A percentile compares a stretch with the other conserved stretches of the same genome.
phyloP scores from a whole-genome alignment of 2,329 filamentous ascomycete genomes.

The Fusarium sp. region DNA sequence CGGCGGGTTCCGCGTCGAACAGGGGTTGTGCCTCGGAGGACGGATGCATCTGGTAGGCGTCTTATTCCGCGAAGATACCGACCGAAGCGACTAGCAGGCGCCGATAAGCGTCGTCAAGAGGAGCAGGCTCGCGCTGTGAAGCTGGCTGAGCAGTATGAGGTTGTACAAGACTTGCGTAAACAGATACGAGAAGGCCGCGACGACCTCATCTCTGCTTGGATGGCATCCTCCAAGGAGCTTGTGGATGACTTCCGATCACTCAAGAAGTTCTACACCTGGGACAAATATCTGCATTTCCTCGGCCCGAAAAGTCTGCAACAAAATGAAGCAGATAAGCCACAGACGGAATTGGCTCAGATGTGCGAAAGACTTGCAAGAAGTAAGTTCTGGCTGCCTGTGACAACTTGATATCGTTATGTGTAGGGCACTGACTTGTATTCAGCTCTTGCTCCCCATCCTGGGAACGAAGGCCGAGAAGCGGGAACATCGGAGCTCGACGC shows the following conservation, averaged over 20 bases:
- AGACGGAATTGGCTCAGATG: slow-evolving; percentile 64
- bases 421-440: slow-evolving; percentile 24
- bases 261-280: slow-evolving; percentile 75
- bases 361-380: slow-evolving; percentile 67
- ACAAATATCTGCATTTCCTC: slow-evolving; percentile 71
- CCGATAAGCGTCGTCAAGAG: slow-evolving; percentile 58
- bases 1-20: slow-evolving; percentile 26
- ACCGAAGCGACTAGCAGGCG: slow-evolving; percentile 59
- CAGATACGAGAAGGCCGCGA: slow-evolving; percentile 56
- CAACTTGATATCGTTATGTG: not conserved
- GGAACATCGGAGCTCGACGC: slow-evolving; percentile 52
- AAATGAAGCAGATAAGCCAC: slow-evolving; percentile 44
- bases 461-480: slow-evolving; percentile 37
- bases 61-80: slow-evolving; percentile 56
- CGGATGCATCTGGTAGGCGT: slow-evolving; percentile 29
- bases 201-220: slow-evolving; percentile 64
- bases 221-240: slow-evolving; percentile 68
- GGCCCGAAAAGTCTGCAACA: slow-evolving; percentile 50
- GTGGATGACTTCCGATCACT: slow-evolving; percentile 73
- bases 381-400: slow-evolving; percentile 48
- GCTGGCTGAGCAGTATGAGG: slow-evolving; percentile 56
- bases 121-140: slow-evolving; percentile 57
- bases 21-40: slow-evolving; percentile 18
- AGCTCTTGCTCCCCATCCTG: slow-evolving; percentile 51
- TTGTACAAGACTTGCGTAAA: slow-evolving; percentile 57